Evolutionary conservation across 2,329 filamentous ascomycete species (phyloP), one percentile per base, ranked within the genome.

Genomic region (Calonectria henricotiae): DNA sequence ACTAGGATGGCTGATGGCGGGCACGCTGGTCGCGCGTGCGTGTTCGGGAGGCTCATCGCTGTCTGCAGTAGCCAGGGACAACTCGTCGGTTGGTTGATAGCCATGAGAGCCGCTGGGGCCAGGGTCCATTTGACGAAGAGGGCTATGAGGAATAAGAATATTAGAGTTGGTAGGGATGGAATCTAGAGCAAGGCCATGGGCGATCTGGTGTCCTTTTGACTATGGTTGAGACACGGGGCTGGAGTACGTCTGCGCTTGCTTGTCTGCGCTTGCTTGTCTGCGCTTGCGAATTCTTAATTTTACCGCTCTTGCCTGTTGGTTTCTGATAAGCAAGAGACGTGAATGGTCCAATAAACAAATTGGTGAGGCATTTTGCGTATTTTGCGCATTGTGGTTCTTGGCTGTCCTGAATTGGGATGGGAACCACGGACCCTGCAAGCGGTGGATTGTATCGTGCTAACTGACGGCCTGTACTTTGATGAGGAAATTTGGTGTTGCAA

Each of bases 361-460:
- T 25, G 60, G 17, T 62, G 60, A 62, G 60, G 60, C 41, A 62
- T 62, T 62, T 62, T 62, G 15, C 12, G 41, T 15, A 32, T 35
- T 35, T 25, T 35, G 2, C n/a, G 7, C 30, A 41, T 39, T 27
- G 43, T 47, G 60, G n/a, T 47, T 35, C 27, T 35, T 17, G 49
- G 43, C 44, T 62, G 60, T 47, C n/a, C 37, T 41, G 35, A 5
- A 62, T 62, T 46, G 39, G 60, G 27, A 30, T 35, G 35, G 43
- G 37, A 37, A 27, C n/a, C 12, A 43, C 39, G 17, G 43, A 47
- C 32, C 60, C 60, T 37, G 43, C 41, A 47, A 13, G 23, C 15
- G 27, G 37, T 43, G 35, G 11, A 47, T 62, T 62, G 60, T 62
- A 62, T 62, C 43, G 41, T 47, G 41, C 43, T 62, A 62, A 62